Evolutionary conservation across 345 rosid genomes (phyloP).

Genomic region (Populus tremula): DNA sequence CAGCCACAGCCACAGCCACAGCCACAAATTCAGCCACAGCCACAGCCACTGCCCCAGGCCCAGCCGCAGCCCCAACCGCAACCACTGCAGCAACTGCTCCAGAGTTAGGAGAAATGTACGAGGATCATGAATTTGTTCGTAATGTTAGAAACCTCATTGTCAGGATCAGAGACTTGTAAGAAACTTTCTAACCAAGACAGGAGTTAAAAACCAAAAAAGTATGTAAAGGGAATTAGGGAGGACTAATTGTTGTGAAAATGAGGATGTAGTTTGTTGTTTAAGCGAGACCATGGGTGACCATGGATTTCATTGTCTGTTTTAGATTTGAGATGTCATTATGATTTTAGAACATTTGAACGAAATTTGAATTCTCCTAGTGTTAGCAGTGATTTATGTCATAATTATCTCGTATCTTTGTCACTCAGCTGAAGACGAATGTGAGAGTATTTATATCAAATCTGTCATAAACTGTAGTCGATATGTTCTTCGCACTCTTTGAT

Average conservation of each 20-base stretch:
- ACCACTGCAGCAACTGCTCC: not conserved
- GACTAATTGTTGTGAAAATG: slow-evolving; percentile 23
- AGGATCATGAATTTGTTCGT: slow-evolving; percentile 2
- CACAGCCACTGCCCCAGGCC: fast-evolving
- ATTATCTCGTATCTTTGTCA: not conserved
- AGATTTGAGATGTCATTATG: not conserved
- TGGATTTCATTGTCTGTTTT: slow-evolving; percentile 5
- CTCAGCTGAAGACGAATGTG: not conserved
- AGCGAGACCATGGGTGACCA: not conserved
- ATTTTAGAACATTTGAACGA: not conserved
- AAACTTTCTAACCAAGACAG: slow-evolving; percentile 21
- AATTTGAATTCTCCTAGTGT: slow-evolving; percentile 8
- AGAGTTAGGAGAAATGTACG: slow-evolving; percentile 7
- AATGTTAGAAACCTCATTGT: slow-evolving; percentile 5
- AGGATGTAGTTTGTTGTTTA: slow-evolving; percentile 21
- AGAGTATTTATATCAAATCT: not conserved
- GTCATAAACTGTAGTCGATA: not conserved
- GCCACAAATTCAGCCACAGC: not conserved
- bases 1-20: not conserved
- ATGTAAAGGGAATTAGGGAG: slow-evolving; percentile 21
- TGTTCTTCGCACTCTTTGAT: not conserved
- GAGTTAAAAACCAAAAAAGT: not conserved
- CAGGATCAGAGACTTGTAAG: slow-evolving; percentile 13
- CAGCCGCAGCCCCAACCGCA: not conserved
- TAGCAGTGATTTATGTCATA: not conserved